Evolutionary conservation across 495 filamentous ascomycete genomes (phyloP).

Genomic region (Staphylotrichum longicolle): DNA sequence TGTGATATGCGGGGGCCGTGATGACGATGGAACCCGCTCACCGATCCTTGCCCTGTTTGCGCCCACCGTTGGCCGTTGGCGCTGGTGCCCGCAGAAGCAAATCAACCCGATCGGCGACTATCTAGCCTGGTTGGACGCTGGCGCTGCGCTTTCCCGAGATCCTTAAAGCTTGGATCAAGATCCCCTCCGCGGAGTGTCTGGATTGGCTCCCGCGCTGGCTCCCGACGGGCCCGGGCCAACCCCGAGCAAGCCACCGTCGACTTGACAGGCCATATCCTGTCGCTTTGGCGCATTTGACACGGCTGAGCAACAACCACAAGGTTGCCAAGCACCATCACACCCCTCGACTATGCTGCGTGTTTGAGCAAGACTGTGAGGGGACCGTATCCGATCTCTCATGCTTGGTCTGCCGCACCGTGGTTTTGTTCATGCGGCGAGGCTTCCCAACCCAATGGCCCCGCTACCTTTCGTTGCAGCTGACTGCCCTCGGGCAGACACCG

Average conservation of each 20-base stretch:
- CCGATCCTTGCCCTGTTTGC: slow-evolving; percentile 8
- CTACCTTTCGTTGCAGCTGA: no score
- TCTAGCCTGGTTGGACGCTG: not conserved
- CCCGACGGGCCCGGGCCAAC: not conserved
- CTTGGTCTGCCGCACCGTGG: no score
- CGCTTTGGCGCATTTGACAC: not conserved
- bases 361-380: no score
- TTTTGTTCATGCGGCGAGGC: no score
- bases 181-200: not conserved
- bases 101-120: slow-evolving; percentile 1
- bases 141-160: slow-evolving; percentile 14
- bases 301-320: not conserved
- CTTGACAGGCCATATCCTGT: not conserved
- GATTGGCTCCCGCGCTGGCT: not conserved
- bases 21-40: not conserved
- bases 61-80: slow-evolving; percentile 7
- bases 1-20: not conserved
- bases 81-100: not conserved
- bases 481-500: no score
- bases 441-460: no score
- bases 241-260: not conserved
- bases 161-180: slow-evolving; percentile 7
- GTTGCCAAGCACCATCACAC: not conserved
- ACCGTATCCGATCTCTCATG: no score
- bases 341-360: no score